phyloP scores from a whole-genome alignment of 192 early-diverging fungal genomes.

The Ambispora gerdemannii region DNA sequence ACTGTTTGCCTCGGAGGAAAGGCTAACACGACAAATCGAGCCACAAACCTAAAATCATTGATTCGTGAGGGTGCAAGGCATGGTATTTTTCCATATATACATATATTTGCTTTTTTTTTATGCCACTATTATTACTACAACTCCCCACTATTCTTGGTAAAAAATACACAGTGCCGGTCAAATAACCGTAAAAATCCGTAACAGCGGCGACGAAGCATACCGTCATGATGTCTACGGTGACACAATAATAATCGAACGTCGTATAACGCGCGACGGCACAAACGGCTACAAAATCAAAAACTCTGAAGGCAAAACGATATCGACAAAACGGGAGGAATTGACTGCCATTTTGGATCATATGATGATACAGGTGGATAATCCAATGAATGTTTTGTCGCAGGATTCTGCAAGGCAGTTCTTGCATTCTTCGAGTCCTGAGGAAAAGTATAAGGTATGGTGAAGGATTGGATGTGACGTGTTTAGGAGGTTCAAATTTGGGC shows the following conservation, averaged over 20 bases:
- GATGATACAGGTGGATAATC: slow-evolving; percentile 90
- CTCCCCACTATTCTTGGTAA: neutral
- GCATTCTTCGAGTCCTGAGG: slow-evolving; percentile 70
- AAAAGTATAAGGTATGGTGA: slow-evolving; percentile 88
- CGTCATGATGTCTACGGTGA: slow-evolving; percentile 78
- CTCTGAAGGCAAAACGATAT: slow-evolving; percentile 59
- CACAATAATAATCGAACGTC: slow-evolving; percentile 78
- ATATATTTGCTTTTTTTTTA: neutral
- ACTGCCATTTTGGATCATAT: slow-evolving; percentile 81
- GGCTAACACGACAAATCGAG: slow-evolving; percentile 84
- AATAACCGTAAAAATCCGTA: slow-evolving; percentile 73
- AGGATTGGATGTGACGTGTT: too few species aligned
- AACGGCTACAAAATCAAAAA: slow-evolving; percentile 80
- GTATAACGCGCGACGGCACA: slow-evolving; percentile 57
- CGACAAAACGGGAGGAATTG: slow-evolving; percentile 82
- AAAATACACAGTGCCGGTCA: slow-evolving; percentile 45
- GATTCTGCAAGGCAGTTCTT: slow-evolving; percentile 91
- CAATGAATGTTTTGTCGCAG: slow-evolving; percentile 89
- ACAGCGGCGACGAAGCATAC: slow-evolving; percentile 83
- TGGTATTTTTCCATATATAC: slow-evolving; percentile 28
- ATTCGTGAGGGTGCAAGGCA: slow-evolving; percentile 79
- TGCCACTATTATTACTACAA: neutral
- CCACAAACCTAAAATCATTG: slow-evolving; percentile 67
- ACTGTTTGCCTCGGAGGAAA: slow-evolving; percentile 91
- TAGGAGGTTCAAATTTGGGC: too few species aligned